Evolutionary conservation across 176 grass and related monocot species (phyloP).

Genomic region (Puya raimondii): DNA sequence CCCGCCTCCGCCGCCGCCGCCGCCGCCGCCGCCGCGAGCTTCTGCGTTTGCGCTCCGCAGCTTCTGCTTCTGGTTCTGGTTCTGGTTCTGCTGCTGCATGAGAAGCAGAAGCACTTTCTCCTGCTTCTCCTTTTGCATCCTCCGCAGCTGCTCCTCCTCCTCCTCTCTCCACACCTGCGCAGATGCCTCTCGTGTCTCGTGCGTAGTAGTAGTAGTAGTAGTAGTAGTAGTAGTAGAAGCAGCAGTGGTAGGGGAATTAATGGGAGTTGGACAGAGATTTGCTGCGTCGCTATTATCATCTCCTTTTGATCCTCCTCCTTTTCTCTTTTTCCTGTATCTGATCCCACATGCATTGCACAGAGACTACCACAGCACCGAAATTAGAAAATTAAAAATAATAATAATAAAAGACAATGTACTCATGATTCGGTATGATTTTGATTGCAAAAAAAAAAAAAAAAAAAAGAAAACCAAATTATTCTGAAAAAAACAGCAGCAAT

Average conservation of each 20-base stretch:
- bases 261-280: neutral
- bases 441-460: neutral
- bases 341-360: conserved; percentile 52
- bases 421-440: neutral
- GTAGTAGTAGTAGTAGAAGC: no score
- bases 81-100: neutral
- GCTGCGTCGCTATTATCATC: neutral
- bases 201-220: no score
- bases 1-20: neutral
- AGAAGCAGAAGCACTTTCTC: conserved; percentile 19
- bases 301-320: neutral
- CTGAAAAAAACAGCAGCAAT: no score
- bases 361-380: conserved; percentile 15
- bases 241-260: no score
- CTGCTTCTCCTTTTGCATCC: conserved; percentile 14
- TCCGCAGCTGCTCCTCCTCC: conserved; percentile 7
- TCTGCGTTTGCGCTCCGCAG: no score
- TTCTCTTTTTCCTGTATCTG: conserved; percentile 32
- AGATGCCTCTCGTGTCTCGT: no score
- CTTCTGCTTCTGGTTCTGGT: neutral
- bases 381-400: neutral
- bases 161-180: neutral
- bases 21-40: no score
- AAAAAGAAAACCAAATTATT: neutral
- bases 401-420: neutral